Base-by-base conservation (phyloP, 768 basidiomycete species). In the Lentinula edodes region DNA sequence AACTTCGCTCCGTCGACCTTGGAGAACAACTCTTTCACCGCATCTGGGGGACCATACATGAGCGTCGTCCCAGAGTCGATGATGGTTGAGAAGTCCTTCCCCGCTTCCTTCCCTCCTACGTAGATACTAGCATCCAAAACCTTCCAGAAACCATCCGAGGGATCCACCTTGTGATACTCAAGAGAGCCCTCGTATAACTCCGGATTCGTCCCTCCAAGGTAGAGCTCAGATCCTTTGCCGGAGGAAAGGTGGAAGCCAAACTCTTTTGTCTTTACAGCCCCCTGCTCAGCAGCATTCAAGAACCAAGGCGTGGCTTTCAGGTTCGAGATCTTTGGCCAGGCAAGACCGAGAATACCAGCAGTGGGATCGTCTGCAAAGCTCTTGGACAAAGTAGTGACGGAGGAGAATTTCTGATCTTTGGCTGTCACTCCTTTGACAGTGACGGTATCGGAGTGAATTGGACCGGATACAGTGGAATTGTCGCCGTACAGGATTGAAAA, bases 131-230 rank as follows among this genome's bases (percentile, higher is more conserved):
- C 67, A 1, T 65, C 60, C 7, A 60, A 55, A 32, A 67, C 61
- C 61, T 70, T 66, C 71, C 71, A 72, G 61, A 70, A 71, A 1
- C 70, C 71, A 12, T 42, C 34, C 8, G 63, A 55, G 16, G 56
- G 58, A 43, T 70, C 72, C 10, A 66, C 65, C 4, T 58, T 53
- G 62, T 66, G 61, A 56, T 72, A 81, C 36, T 75, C 76, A 63
- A 81, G 64, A 7, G 68, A 65, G 12, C 77, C 78, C 20, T 76
- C 75, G 71, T 78, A 86, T 61, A 76, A 67, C 16, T 63, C 65
- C 4, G 67, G 58, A 67, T 87, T 77, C 6, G 75, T 73, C 23
- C 82, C 85, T 16, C 85, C 85, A 52, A 87, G 70, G 61, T 71
- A 78, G 28, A 87, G 76, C 69, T 83, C 81, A 20, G 79, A 75